phyloP scores from a whole-genome alignment of 306 rosid species.

The Dalbergia cochinchinensis region DNA sequence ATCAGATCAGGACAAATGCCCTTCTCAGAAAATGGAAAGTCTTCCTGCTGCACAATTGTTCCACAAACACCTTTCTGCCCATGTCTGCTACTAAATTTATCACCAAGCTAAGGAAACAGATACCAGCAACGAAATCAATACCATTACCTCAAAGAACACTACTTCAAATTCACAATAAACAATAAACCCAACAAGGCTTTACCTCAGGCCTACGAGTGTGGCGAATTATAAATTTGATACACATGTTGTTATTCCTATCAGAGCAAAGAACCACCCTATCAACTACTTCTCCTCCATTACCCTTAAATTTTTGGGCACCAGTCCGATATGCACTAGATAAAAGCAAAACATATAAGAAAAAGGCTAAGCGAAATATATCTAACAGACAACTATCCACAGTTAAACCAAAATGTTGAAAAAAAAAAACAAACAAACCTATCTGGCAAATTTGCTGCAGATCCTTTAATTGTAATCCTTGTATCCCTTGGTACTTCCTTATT shows the following conservation, averaged over 20 bases:
- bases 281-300: constrained; percentile 84
- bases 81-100: constrained; percentile 98
- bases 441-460: constrained; percentile 57
- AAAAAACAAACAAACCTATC: constrained; percentile 57
- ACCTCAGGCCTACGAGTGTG: constrained; percentile 99
- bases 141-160: constrained; percentile 8
- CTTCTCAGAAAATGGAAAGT: constrained; percentile 94
- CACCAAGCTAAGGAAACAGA: constrained; percentile 72
- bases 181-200: constrained; percentile 39
- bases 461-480: constrained; percentile 47
- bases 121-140: constrained; percentile 40
- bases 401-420: not conserved
- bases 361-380: constrained; percentile 23
- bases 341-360: constrained; percentile 38
- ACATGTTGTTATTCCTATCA: constrained; percentile 73
- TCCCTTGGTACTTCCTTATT: constrained; percentile 74
- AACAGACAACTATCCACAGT: constrained; percentile 9
- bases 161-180: constrained; percentile 30
- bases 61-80: constrained; percentile 99
- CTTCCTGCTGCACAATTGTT: constrained; percentile 94
- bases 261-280: constrained; percentile 87
- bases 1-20: constrained; percentile 98
- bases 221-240: constrained; percentile 75
- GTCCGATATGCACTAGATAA: constrained; percentile 65
- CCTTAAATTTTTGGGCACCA: constrained; percentile 60